These are phyloP conservation scores for Polychytrium aggregatum DNA, from an alignment of 192 early-diverging fungal genomes.

Conservation along the genomic window DNA sequence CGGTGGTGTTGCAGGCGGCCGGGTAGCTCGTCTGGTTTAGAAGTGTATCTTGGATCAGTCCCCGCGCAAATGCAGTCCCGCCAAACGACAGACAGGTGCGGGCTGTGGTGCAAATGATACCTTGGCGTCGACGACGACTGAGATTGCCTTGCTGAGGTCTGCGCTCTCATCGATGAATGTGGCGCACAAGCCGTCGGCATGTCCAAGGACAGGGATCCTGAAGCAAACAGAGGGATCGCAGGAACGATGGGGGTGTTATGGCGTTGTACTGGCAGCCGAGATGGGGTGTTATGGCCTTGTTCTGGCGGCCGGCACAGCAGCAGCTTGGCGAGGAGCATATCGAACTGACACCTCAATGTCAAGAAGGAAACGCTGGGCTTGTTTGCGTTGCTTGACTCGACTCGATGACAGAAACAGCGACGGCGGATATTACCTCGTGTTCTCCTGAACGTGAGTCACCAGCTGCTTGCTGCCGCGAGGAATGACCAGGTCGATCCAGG, in stretches of 20 bases:
- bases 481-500: constrained; percentile 92
- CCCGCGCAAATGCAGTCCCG: not conserved
- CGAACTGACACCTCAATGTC: too few relatives aligned
- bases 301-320: not conserved
- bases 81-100: not conserved
- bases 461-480: constrained; percentile 87
- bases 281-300: not conserved
- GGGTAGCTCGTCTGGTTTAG: constrained; percentile 63
- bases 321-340: not conserved
- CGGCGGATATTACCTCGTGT: constrained; percentile 85
- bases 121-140: constrained; percentile 85
- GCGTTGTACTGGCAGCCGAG: not conserved
- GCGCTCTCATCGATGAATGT: constrained; percentile 77
- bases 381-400: too few relatives aligned
- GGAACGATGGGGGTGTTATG: not conserved
- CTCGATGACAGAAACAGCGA: not conserved
- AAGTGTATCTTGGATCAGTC: not conserved
- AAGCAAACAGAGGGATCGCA: not conserved
- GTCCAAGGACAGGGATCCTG: constrained; percentile 98
- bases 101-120: constrained; percentile 10
- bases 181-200: constrained; percentile 96
- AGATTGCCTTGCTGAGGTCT: constrained; percentile 63
- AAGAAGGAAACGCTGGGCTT: too few relatives aligned
- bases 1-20: constrained; percentile 91
- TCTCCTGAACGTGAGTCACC: constrained; percentile 82